These are phyloP conservation scores for Mortierella antarctica DNA, from an alignment of 192 early-diverging fungal genomes.

Conservation along the genomic window DNA sequence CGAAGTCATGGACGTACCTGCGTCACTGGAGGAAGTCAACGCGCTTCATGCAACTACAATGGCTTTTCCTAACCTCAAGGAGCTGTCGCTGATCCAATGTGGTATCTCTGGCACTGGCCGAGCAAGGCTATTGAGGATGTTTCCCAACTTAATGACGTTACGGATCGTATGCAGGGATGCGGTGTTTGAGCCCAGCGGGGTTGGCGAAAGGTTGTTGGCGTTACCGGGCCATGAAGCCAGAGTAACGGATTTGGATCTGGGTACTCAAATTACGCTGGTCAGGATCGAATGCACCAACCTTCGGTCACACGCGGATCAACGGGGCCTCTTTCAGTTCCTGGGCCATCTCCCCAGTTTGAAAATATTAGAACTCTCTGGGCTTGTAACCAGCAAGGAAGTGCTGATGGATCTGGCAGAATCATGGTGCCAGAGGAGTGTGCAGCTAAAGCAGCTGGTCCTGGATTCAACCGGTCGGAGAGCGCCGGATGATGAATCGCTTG, in stretches of 20 bases:
- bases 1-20: slow-evolving; percentile 28
- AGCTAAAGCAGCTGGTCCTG: slow-evolving; percentile 3
- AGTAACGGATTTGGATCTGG: not conserved
- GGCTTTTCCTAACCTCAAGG: slow-evolving; percentile 14
- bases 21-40: slow-evolving; percentile 18
- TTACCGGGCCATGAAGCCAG: not conserved
- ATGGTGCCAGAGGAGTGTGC: slow-evolving; percentile 19
- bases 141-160: slow-evolving; percentile 13
- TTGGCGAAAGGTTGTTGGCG: not conserved
- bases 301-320: slow-evolving; percentile 16
- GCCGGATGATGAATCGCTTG: slow-evolving; percentile 5
- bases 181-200: not conserved
- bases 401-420: slow-evolving; percentile 8
- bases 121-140: slow-evolving; percentile 17
- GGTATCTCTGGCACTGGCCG: slow-evolving; percentile 20
- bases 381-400: not conserved
- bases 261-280: not conserved
- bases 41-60: slow-evolving; percentile 14
- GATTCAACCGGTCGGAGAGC: slow-evolving; percentile 5
- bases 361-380: slow-evolving; percentile 16
- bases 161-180: slow-evolving; percentile 6
- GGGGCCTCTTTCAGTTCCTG: slow-evolving; percentile 2
- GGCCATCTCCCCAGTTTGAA: not conserved
- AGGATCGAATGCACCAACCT: slow-evolving; percentile 7
- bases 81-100: slow-evolving; percentile 13